Percentiles rank a stretch among this genome's conserved stretches.
Evolutionary conservation across 164 flowering plant species (phyloP).

Genomic region (Akebia trifoliata): DNA sequence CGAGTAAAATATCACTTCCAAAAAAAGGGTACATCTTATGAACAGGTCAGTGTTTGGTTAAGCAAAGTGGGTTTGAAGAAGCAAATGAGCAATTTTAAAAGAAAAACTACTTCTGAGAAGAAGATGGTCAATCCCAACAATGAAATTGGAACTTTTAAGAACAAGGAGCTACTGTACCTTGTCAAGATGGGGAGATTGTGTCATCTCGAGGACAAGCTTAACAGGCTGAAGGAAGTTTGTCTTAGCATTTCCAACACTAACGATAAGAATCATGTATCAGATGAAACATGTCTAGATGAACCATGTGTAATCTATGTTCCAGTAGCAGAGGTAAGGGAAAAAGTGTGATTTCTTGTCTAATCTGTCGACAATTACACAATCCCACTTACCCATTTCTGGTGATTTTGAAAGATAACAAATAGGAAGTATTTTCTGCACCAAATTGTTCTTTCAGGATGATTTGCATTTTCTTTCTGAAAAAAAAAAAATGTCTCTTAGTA

Average conservation of each 20-base stretch:
- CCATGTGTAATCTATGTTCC: slow-evolving; percentile 56
- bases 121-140: slow-evolving; percentile 15
- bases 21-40: slow-evolving; percentile 12
- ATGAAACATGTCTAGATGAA: slow-evolving; percentile 16
- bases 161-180: slow-evolving; percentile 31
- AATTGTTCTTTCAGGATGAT: too few species aligned
- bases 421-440: too few species aligned
- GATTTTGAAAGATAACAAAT: too few species aligned
- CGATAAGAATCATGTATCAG: slow-evolving; percentile 17
- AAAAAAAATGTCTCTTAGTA: too few species aligned
- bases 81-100: slow-evolving; percentile 18
- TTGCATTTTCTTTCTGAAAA: too few species aligned
- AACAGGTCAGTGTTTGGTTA: slow-evolving; percentile 30
- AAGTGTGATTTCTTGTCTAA: slow-evolving; percentile 19
- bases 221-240: slow-evolving; percentile 38
- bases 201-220: slow-evolving; percentile 36
- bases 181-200: slow-evolving; percentile 72
- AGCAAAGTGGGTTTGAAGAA: slow-evolving; percentile 50
- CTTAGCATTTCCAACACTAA: slow-evolving; percentile 19
- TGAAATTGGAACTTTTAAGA: slow-evolving; percentile 6
- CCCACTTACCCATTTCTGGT: not conserved
- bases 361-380: not conserved
- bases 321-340: slow-evolving; percentile 66
- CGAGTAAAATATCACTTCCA: slow-evolving; percentile 1
- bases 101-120: slow-evolving; percentile 15